Percentiles rank a stretch among this genome's conserved stretches.
Conservation (phyloP, 163 green algal genomes). For the Scenedesmus sp. region DNA sequence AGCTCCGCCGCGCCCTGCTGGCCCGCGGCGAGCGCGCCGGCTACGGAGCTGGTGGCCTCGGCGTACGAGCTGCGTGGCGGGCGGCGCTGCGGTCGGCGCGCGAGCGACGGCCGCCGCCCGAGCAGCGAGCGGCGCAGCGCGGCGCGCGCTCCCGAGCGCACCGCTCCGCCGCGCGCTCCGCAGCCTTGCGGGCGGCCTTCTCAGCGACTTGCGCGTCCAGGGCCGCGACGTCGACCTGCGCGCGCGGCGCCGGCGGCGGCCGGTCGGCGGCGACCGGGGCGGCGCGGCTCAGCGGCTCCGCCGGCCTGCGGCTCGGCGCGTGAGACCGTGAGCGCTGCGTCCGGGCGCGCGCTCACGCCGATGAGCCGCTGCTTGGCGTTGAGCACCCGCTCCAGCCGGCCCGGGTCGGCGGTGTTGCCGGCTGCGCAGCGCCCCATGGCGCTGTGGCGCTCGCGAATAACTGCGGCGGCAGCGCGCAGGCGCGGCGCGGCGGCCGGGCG, state of each 20-base stretch:
- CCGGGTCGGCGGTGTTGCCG: slow-evolving; percentile 25
- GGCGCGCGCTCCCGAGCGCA: neutral
- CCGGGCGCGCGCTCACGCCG: slow-evolving; percentile 29
- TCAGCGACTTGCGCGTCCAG: slow-evolving; percentile 62
- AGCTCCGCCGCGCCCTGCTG: slow-evolving; percentile 60
- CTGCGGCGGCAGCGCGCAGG: no score
- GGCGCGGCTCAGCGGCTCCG: no score
- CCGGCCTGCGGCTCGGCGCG: no score
- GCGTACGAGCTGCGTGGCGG: no score
- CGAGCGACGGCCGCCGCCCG: no score
- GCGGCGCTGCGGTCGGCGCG: slow-evolving; percentile 50
- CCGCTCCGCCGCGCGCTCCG: slow-evolving; percentile 52
- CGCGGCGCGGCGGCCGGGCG: no score
- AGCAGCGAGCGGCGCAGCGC: no score
- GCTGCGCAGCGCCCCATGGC: neutral
- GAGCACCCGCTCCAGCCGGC: slow-evolving; percentile 56
- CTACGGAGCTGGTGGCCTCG: slow-evolving; percentile 57
- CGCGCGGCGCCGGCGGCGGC: neutral
- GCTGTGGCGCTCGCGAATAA: neutral
- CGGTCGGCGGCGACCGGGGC: no score
- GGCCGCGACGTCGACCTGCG: slow-evolving; percentile 61
- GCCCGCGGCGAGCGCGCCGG: slow-evolving; percentile 57
- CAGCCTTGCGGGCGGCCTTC: slow-evolving; percentile 40
- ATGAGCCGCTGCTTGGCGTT: slow-evolving; percentile 71
- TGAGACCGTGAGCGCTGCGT: no score